These are phyloP conservation scores for Populus hybrid DNA, from an alignment of 441 rosid genomes.

Conservation along the genomic window DNA sequence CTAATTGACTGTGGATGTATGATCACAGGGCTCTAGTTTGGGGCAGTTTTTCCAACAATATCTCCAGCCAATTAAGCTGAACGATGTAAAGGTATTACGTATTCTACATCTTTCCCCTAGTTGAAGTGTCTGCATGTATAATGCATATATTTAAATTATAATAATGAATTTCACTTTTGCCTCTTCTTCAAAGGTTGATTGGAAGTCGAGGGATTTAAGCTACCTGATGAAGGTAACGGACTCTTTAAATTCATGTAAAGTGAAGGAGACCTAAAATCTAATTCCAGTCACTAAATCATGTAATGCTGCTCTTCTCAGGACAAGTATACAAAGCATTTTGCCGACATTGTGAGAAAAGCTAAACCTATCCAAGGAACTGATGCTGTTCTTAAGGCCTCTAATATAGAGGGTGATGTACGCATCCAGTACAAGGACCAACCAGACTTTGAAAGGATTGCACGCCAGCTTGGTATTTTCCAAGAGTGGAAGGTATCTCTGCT, in stretches of 20 bases:
- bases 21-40: conserved; percentile 88
- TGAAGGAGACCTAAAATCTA: conserved; percentile 1
- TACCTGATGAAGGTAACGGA: conserved; percentile 75
- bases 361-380: conserved; percentile 60
- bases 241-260: conserved; percentile 2
- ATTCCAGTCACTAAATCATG: background rate
- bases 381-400: conserved; percentile 60
- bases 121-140: conserved; percentile 17
- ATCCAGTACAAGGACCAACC: conserved; percentile 63
- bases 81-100: conserved; percentile 65
- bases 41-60: conserved; percentile 88
- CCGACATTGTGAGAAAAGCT: conserved; percentile 62
- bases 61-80: conserved; percentile 87
- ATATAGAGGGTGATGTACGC: conserved; percentile 66
- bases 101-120: conserved; percentile 2
- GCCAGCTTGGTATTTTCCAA: conserved; percentile 81
- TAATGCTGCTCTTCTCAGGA: conserved; percentile 48
- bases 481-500: conserved; percentile 82
- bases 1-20: conserved; percentile 5
- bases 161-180: conserved; percentile 10
- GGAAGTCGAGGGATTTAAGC: conserved; percentile 86
- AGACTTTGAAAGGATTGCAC: conserved; percentile 74
- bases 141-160: background rate
- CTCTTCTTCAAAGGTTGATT: conserved; percentile 57
- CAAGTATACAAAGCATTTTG: conserved; percentile 56